Conservation (phyloP, 176 grass and related monocot genomes). For the Avena insularis region DNA sequence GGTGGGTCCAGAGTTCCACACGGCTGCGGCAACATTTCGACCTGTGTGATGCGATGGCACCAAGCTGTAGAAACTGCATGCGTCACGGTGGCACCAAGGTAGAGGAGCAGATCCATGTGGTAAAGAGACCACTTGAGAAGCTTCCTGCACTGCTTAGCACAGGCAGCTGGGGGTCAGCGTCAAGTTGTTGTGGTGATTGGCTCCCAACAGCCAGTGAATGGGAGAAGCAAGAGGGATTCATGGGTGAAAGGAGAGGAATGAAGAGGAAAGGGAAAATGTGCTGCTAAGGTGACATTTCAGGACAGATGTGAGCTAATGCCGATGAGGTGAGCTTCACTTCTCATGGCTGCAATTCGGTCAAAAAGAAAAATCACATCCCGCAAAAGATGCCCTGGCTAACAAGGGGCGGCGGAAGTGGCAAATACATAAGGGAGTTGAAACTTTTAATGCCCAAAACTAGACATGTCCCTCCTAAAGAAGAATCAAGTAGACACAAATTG, state of each 20-base stretch:
- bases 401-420: neutral
- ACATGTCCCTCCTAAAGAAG: neutral
- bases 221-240: neutral
- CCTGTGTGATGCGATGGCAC: no score
- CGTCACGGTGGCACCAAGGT: neutral
- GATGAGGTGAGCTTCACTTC: neutral
- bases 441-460: neutral
- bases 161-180: neutral
- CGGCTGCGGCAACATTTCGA: no score
- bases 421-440: neutral
- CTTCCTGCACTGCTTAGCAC: neutral
- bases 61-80: no score
- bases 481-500: slow-evolving; percentile 14
- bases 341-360: slow-evolving; percentile 1
- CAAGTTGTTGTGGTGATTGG: neutral
- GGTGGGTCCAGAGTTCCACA: no score
- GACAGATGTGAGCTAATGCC: neutral
- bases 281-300: neutral
- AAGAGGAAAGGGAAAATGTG: neutral
- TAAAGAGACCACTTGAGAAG: neutral
- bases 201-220: neutral
- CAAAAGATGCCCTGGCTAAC: neutral
- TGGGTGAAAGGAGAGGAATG: neutral
- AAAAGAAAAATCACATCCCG: neutral
- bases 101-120: neutral